Base-by-base conservation (phyloP, 176 grass and related monocot genomes). In the Phyllostachys edulis region DNA sequence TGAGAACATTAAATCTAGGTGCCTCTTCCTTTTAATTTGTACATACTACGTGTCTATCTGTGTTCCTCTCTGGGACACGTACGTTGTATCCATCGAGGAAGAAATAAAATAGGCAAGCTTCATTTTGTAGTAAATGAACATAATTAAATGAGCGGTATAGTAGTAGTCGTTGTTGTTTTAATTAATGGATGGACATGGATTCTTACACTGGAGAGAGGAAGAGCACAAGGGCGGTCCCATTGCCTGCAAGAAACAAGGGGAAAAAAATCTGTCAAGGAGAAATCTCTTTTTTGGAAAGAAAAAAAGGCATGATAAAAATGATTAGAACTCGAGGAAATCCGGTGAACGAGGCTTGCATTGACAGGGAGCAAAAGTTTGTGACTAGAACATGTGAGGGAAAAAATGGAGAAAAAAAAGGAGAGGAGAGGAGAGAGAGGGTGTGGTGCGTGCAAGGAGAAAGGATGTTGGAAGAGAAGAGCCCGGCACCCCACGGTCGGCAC, bases 121-220 rank as follows among this genome's bases (percentile, higher is more conserved):
- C 57, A 12, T 26, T 61, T 26, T 5, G 18, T 55, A 39, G 3
- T 7, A 47, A 32, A 8, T 11, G 38, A 42, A 61, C 14, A 44
- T 5, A 6, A 2, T 62, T 7, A 63, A 63, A 32, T 1, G 11
- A 49, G 3, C 9, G n/a, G 9, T 26, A 5, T 26, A 24, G n/a
- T 60, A 26, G 57, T 0, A 66, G 42, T 23, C 16, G 62, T 49
- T 2, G 32, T 34, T 34, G 21, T 34, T n/a, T 34, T 61, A 61
- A 26, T 11, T 14, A 5, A 57, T 57, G 7, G 20, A n/a, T 57
- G 20, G 20, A 56, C 1, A 44, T 15, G 42, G 27, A 42, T 37
- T n/a, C 78, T 96, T 96, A 99, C 96, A 96, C 60, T 76, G 96
- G 96, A 21, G 96, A 91, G 37, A 99, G 89, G 37, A 99, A 96